Evolutionary conservation across 2,329 filamentous ascomycete species (phyloP).

Genomic region (Pyricularia sp.): DNA sequence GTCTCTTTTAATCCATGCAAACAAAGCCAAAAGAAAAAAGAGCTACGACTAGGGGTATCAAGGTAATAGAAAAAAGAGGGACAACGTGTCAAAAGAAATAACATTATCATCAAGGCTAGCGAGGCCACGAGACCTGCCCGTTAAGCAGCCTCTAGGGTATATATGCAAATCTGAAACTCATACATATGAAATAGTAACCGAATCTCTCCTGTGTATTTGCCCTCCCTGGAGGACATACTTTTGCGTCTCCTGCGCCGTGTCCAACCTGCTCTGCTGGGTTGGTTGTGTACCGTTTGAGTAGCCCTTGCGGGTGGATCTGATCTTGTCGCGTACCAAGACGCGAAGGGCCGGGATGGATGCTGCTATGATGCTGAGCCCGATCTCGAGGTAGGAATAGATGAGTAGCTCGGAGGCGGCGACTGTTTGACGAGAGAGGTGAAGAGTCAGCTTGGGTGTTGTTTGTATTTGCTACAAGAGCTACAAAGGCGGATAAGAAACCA

Average conservation of each 20-base stretch:
- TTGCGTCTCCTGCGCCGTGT: neutral
- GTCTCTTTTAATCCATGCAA: neutral
- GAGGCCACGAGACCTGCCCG: neutral
- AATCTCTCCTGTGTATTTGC: neutral
- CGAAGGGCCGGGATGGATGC: slow-evolving; percentile 21
- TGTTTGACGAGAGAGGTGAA: slow-evolving; percentile 5
- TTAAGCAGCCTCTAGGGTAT: neutral
- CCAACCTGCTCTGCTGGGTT: neutral
- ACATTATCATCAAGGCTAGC: neutral
- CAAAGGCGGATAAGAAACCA: neutral
- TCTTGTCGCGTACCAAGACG: slow-evolving; percentile 12
- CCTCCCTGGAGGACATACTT: neutral
- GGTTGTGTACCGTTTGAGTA: neutral
- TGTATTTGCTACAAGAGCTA: neutral
- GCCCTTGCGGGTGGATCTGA: neutral
- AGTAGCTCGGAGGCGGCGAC: slow-evolving; percentile 13
- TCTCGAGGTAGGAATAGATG: slow-evolving; percentile 19
- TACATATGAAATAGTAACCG: neutral
- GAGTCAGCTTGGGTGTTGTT: neutral
- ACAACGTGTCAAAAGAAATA: neutral
- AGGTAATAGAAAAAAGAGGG: neutral
- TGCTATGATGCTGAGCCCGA: slow-evolving; percentile 23
- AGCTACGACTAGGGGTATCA: too few species aligned
- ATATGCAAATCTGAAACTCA: neutral
- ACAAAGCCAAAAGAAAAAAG: too few species aligned